Base-by-base conservation (phyloP, 192 early-diverging fungal species). In the Dissophora globulifera region DNA sequence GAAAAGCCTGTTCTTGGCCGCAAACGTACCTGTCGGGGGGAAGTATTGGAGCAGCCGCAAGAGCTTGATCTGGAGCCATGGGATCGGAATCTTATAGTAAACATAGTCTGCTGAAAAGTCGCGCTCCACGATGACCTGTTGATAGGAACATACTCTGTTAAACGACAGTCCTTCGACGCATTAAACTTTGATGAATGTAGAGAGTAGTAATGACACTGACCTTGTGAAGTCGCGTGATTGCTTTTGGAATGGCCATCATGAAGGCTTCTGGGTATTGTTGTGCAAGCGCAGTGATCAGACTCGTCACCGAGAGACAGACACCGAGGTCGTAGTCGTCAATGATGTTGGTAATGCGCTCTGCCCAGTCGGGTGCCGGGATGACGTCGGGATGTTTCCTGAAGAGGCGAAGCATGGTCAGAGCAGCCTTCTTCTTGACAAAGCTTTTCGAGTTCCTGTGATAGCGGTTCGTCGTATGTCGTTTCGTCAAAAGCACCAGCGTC, bases 381-480 rank as follows among this genome's bases (percentile, higher is more conserved):
- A 94, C 84, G 27, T 97, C 95, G 6, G 95, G 94, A 63, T 92
- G 90, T 78, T 94, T 93, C 31, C 98, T 84, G 82, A 92, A 91
- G 51, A 99, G 79, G 10, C 93, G 88, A 52, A 99, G 76, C 55
- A 99, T 72, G 49, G 95, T 96, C 55, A 99, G 78, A 16, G 96
- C 96, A 0, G 97, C 95, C 85, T 99, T 99, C 80, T 99, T 99
- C 55, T 93, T 93, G 42, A 96, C 90, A 87, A 99, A 99, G 52
- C 87, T 83, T 70, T 87, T 87, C 23, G 89, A 87, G 45, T 82
- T 84, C 38, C 88, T 89, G 61, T 40, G 42, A 54, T n/a, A 10
- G 45, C 31, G n/a, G n/a, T n/a, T n/a, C 49, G 33, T 12, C 23
- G 38, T 46, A 17, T 48, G 38, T 59, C 16, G 41, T 50, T 63